A percentile compares a stretch with the other conserved stretches of the same genome.
Conservation (phyloP, 2,329 filamentous ascomycete genomes). For the Capronia americana region DNA sequence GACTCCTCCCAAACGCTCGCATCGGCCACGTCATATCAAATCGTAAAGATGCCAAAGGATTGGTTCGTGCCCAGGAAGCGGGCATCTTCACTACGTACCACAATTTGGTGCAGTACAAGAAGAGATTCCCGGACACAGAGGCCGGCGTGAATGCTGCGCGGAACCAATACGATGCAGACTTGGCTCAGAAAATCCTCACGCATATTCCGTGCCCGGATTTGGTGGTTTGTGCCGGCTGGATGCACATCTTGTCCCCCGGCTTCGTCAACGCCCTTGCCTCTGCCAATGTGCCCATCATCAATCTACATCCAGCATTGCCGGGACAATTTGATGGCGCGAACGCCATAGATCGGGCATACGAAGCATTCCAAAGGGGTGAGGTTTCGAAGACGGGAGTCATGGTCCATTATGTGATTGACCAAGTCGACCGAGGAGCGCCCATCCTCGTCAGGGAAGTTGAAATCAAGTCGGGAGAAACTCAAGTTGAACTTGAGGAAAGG, state of each 20-base stretch:
- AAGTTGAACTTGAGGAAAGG: constrained; percentile 71
- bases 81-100: constrained; percentile 78
- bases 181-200: constrained; percentile 70
- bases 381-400: constrained; percentile 78
- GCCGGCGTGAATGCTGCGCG: constrained; percentile 62
- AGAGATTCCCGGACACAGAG: constrained; percentile 64
- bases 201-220: constrained; percentile 67
- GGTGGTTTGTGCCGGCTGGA: constrained; percentile 84
- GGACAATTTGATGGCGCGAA: constrained; percentile 77
- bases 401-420: constrained; percentile 81
- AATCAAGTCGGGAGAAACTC: constrained; percentile 66
- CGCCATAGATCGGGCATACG: constrained; percentile 79
- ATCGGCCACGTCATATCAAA: constrained; percentile 71
- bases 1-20: constrained; percentile 55
- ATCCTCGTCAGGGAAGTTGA: constrained; percentile 74
- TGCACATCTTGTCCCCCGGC: constrained; percentile 76
- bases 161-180: constrained; percentile 73
- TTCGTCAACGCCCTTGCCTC: constrained; percentile 73
- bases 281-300: constrained; percentile 73
- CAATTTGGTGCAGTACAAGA: constrained; percentile 79
- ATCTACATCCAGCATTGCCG: constrained; percentile 77
- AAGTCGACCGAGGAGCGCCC: constrained; percentile 80
- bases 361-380: constrained; percentile 72
- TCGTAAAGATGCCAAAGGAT: constrained; percentile 68
- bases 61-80: constrained; percentile 65